A percentile compares a stretch with the other conserved stretches of the same genome.
phyloP scores from a whole-genome alignment of 768 basidiomycete species.

The Leccinum fibrillosum region DNA sequence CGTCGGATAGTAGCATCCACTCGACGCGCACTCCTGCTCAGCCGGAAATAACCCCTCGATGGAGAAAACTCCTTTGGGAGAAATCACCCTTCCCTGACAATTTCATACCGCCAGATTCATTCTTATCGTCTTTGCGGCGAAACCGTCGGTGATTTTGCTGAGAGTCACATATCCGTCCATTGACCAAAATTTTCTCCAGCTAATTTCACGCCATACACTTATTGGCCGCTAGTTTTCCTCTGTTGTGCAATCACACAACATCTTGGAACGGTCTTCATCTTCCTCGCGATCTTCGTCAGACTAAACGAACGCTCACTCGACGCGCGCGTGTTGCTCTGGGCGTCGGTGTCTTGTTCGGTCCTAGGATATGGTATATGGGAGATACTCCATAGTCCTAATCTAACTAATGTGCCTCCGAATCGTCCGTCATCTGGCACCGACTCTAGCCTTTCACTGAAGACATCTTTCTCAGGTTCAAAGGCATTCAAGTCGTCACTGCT shows the following conservation, averaged over 20 bases:
- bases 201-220: constrained; percentile 77
- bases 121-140: constrained; percentile 72
- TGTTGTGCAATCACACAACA: constrained; percentile 83
- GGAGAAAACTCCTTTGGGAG: constrained; percentile 83
- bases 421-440: constrained; percentile 22
- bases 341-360: constrained; percentile 58
- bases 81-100: constrained; percentile 77
- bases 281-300: constrained; percentile 75
- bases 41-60: constrained; percentile 31
- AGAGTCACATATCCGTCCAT: constrained; percentile 7
- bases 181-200: constrained; percentile 40
- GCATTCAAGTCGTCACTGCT: constrained; percentile 78
- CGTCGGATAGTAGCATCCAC: not conserved
- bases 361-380: constrained; percentile 65
- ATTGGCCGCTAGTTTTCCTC: constrained; percentile 66
- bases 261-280: constrained; percentile 73
- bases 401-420: constrained; percentile 18
- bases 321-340: constrained; percentile 64
- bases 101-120: constrained; percentile 69
- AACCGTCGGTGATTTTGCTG: constrained; percentile 57
- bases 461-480: constrained; percentile 53
- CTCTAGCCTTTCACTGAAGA: constrained; percentile 9
- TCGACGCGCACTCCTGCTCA: not conserved
- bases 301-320: constrained; percentile 64
- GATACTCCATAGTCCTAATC: constrained; percentile 41